Base-by-base conservation (phyloP, 441 rosid genomes). In the Theobroma grandiflorum region DNA sequence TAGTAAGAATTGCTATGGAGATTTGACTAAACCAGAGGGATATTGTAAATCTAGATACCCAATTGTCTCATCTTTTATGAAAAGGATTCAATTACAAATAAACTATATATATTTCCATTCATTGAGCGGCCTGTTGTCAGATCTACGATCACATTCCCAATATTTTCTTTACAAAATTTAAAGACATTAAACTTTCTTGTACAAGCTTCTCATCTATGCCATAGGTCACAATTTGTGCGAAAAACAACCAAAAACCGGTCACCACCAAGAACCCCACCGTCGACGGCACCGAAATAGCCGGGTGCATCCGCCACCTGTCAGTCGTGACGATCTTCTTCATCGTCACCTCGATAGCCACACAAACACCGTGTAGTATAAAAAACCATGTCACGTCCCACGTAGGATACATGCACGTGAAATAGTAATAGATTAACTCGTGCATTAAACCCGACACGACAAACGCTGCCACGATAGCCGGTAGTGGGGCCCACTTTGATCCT, bases 301-400 rank as follows among this genome's bases (percentile, higher is more conserved):
- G 61, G 38, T 78, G 83, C 16, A 82, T 76, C 84, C 77, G 71
- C 74, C 82, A 81, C 22, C 22, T 76, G 14, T 20, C 58, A 37
- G 52, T 53, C 61, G 20, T 22, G 47, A 67, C 16, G 52, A 12
- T 77, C 62, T 64, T 82, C 88, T 91, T 90, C 57, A 81, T 58
- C 16, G 22, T 77, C 37, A 88, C 77, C 87, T 91, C 93, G 4
- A 38, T 26, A 10, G 50, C 79, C 45, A 88, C 79, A 37, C 85
- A 84, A 15, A 78, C 55, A 31, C 95, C 93, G 6, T 91, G 90
- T 7, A 91, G 31, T 55, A 87, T 72, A 31, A 91, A 91, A 72
- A 90, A 91, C 80, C 85, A 84, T 22, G 89, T 84, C 40, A 85
- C 87, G 83, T 90, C 93, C 92, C 93, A 86, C 20, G 92, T 87